Evolutionary conservation across 2,329 filamentous ascomycete genomes (phyloP).

Genomic region (Akanthomyces lecanii): DNA sequence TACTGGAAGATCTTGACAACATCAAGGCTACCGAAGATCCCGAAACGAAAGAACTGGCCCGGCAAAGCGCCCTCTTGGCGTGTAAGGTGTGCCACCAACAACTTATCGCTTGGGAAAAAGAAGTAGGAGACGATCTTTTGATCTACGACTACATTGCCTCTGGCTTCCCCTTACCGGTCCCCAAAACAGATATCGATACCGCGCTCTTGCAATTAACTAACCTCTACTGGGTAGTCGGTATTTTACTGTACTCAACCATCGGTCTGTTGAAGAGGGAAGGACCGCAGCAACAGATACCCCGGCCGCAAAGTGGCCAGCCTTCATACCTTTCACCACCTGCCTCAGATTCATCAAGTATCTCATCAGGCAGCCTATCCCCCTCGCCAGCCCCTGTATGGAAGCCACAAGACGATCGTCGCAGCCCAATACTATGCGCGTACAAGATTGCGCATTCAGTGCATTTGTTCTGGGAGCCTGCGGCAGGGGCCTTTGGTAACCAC

Average conservation of each 20-base stretch:
- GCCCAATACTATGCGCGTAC: slow-evolving; percentile 16
- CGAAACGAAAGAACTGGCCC: not conserved
- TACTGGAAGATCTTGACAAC: slow-evolving; percentile 6
- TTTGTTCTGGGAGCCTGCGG: slow-evolving; percentile 18
- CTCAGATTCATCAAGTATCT: not conserved
- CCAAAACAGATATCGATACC: slow-evolving; percentile 8
- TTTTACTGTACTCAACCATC: slow-evolving; percentile 12
- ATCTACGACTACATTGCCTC: not conserved
- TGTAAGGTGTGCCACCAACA: not conserved
- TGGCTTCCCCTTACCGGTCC: not conserved
- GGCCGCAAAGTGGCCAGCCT: not conserved
- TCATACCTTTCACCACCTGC: slow-evolving; percentile 1
- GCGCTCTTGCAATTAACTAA: slow-evolving; percentile 3
- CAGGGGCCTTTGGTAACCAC: slow-evolving; percentile 16
- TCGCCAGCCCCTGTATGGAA: not conserved
- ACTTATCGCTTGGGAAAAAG: not conserved
- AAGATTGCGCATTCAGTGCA: slow-evolving; percentile 20
- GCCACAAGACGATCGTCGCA: not conserved
- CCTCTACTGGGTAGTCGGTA: slow-evolving; percentile 3
- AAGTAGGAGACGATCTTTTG: slow-evolving; percentile 1
- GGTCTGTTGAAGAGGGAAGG: not conserved
- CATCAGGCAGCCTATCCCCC: not conserved
- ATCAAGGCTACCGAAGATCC: not conserved
- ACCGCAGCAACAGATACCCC: not conserved
- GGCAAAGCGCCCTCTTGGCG: not conserved